Percentiles rank a stretch among this genome's conserved stretches.
Evolutionary conservation across 306 rosid genomes (phyloP).

Genomic region (Castanospermum australe): DNA sequence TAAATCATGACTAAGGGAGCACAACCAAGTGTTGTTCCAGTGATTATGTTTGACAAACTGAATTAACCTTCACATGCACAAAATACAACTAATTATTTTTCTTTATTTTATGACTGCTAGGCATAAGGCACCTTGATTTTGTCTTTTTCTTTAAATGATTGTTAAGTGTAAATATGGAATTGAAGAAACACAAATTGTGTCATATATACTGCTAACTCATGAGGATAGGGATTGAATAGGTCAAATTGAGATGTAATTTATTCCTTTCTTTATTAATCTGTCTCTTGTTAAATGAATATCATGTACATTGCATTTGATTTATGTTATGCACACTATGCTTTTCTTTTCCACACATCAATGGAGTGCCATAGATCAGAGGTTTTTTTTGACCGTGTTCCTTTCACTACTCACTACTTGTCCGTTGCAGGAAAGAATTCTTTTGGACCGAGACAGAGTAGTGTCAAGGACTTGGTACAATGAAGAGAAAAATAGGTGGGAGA

Average conservation of each 20-base stretch:
- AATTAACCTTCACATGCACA: background rate
- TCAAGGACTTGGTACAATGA: conserved; percentile 90
- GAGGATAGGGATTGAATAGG: background rate
- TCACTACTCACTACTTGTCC: conserved; percentile 18
- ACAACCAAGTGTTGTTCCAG: background rate
- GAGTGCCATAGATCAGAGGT: background rate
- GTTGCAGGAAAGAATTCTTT: conserved; percentile 79
- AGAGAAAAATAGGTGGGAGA: conserved; percentile 87
- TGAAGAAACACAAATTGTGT: conserved; percentile 4
- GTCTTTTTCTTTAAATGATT: background rate
- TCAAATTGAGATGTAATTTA: background rate
- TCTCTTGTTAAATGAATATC: background rate
- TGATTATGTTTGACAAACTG: background rate
- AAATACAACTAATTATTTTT: background rate
- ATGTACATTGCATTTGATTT: background rate
- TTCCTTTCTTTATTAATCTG: background rate
- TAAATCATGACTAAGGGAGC: background rate
- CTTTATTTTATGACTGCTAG: background rate
- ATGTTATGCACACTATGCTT: background rate
- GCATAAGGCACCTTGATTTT: background rate
- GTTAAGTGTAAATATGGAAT: background rate
- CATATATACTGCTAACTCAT: background rate
- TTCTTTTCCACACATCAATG: conserved; percentile 5
- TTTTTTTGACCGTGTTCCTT: background rate
- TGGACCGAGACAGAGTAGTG: conserved; percentile 84